Conservation (phyloP, 305 asterid genomes). For the Solanum aculeatissimum region DNA sequence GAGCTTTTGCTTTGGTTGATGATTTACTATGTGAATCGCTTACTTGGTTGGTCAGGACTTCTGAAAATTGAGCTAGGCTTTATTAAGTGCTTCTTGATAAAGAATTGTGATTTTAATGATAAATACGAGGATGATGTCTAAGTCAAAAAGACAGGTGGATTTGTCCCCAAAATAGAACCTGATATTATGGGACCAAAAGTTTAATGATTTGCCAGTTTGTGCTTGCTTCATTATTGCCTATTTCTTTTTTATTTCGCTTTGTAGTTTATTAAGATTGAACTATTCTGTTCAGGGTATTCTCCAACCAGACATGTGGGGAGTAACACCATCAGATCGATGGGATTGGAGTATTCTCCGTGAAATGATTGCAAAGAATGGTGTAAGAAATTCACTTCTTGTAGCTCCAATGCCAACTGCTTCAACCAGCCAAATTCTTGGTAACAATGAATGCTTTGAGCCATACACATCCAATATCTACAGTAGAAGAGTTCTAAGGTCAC, state of each 20-base stretch:
- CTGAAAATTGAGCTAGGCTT: neutral
- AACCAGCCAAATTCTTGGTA: constrained; percentile 96
- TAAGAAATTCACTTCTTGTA: constrained; percentile 80
- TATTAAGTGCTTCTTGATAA: neutral
- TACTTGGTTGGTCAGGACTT: neutral
- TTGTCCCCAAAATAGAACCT: neutral
- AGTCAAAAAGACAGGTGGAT: neutral
- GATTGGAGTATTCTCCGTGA: constrained; percentile 77
- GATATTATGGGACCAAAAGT: neutral
- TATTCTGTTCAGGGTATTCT: constrained; percentile 49
- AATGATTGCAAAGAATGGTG: constrained; percentile 51
- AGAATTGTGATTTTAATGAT: neutral
- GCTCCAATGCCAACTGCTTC: constrained; percentile 99
- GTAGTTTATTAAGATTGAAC: neutral
- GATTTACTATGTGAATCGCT: neutral
- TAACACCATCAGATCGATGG: constrained; percentile 71
- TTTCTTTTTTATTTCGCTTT: neutral
- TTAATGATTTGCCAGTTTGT: neutral
- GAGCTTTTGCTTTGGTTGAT: neutral
- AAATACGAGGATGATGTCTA: neutral
- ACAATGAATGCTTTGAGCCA: constrained; percentile 95
- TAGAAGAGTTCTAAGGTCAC: constrained; percentile 78
- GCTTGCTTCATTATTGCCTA: neutral
- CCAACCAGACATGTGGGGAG: constrained; percentile 98
- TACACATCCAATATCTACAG: constrained; percentile 89